These are phyloP conservation scores for Infundibulicybe gibba DNA, from an alignment of 768 basidiomycete species.

Conservation along the genomic window DNA sequence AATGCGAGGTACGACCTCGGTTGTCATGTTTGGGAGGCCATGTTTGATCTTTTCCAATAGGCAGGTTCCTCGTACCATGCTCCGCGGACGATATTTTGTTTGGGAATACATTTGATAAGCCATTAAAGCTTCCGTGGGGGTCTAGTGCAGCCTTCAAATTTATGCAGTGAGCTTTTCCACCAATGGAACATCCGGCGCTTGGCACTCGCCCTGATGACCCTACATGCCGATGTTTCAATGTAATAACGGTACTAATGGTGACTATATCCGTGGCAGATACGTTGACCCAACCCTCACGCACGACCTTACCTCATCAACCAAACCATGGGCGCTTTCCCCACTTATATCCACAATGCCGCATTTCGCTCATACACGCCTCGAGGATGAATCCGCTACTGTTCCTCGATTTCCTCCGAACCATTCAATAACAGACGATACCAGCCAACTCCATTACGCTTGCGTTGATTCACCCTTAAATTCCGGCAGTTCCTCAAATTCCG, in stretches of 20 bases:
- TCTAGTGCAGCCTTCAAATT: conserved; percentile 75
- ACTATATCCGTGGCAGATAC: conserved; percentile 40
- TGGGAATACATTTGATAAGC: conserved; percentile 81
- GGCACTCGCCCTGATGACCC: no score
- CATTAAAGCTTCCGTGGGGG: conserved; percentile 80
- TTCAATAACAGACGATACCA: conserved; percentile 54
- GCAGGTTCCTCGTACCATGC: conserved; percentile 65
- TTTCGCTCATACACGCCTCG: conserved; percentile 46
- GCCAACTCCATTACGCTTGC: conserved; percentile 43
- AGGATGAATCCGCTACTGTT: conserved; percentile 3
- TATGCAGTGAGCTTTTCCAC: conserved; percentile 59
- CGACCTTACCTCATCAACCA: conserved; percentile 68
- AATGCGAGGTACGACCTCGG: conserved; percentile 60
- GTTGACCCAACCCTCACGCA: conserved; percentile 87
- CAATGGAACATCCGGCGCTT: background rate
- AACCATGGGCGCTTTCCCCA: conserved; percentile 91
- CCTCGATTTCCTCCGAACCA: conserved; percentile 44
- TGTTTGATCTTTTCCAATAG: conserved; percentile 25
- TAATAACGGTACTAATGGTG: no score
- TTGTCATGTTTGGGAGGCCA: background rate
- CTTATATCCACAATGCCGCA: conserved; percentile 81
- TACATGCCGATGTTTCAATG: no score
- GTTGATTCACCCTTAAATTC: conserved; percentile 1
- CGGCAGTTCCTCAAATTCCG: background rate
- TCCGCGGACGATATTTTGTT: conserved; percentile 86